phyloP scores from a whole-genome alignment of 345 rosid genomes.

The Corchorus olitorius region DNA sequence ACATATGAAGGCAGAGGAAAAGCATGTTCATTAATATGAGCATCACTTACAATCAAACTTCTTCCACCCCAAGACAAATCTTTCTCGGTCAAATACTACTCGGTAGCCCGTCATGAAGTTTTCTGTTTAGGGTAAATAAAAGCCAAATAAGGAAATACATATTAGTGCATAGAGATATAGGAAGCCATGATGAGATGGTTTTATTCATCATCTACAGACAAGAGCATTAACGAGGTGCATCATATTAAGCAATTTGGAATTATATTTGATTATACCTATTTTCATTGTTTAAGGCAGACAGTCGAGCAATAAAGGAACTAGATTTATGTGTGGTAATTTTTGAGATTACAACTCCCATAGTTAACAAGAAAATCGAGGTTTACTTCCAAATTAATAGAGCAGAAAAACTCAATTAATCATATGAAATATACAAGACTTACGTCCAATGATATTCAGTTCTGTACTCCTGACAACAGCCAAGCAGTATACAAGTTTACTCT shows the following conservation, averaged over 20 bases:
- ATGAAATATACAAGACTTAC: constrained; percentile 44
- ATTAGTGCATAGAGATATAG: neutral
- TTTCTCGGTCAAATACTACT: constrained; percentile 78
- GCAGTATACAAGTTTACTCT: constrained; percentile 68
- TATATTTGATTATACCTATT: neutral
- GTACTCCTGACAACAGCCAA: constrained; percentile 71
- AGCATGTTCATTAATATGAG: neutral
- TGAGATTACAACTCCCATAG: neutral
- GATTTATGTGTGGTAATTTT: neutral
- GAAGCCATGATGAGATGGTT: neutral
- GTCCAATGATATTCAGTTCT: constrained; percentile 75
- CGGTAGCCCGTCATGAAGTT: constrained; percentile 89
- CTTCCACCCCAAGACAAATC: constrained; percentile 76
- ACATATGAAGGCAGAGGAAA: neutral
- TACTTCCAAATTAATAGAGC: neutral
- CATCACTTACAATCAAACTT: constrained; percentile 63
- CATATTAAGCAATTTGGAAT: neutral
- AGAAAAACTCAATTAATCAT: neutral
- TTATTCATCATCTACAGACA: neutral
- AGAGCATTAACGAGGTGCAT: neutral
- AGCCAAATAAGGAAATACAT: constrained; percentile 3
- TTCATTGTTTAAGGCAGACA: neutral
- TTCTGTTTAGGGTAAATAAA: constrained; percentile 44
- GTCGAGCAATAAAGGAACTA: neutral
- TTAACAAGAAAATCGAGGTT: neutral